Evolutionary conservation across 2,329 filamentous ascomycete species (phyloP), one percentile per base, ranked within the genome.

Genomic region (Botrytis sinoallii): DNA sequence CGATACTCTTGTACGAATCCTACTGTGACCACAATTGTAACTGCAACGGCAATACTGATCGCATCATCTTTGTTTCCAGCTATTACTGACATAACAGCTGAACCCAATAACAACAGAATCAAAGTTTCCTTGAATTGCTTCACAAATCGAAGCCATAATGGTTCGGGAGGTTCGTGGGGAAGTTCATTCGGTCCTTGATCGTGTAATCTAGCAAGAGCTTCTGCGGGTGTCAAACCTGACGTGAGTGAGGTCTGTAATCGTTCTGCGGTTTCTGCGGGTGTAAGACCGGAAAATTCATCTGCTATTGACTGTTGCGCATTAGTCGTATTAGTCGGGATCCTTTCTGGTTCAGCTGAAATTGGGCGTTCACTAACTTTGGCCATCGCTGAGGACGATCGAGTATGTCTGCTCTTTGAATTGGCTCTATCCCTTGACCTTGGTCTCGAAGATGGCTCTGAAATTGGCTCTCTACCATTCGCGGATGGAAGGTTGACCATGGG

Each of bases 1-100:
- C 96, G 88, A 82, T 99, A 99, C 83, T 99, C 96, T 82, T 99
- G 96, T 70, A 98, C 90, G 79, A 99, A 99, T 2, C 95, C 96
- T 60, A 99, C 96, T 0, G 92, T 92, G 38, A 99, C 95, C 9
- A 99, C 96, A 78, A 99, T 99, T 40, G 95, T 97, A 35, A 99
- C 96, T 2, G 96, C 96, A 46, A 97, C 91, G 0, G 95, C 93
- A 80, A 99, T 99, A 83, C 95, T 98, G 79, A 99, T 85, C 9
- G 95, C 95, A 84, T 99, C 97, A 79, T 98, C 95, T 81, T 91
- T 90, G 81, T 99, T 99, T 70, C 95, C 94, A 82, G 99, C 92
- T 61, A 98, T 83, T 67, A 98, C 89, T 0, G 95, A 98, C 57
- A 97, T 92, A 29, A 88, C 91, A 0, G 96, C 95, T 4, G 96